Percentiles rank a stretch among this genome's conserved stretches.
Evolutionary conservation across 2,329 filamentous ascomycete genomes (phyloP).

Genomic region (Sordariomycetes sp.): DNA sequence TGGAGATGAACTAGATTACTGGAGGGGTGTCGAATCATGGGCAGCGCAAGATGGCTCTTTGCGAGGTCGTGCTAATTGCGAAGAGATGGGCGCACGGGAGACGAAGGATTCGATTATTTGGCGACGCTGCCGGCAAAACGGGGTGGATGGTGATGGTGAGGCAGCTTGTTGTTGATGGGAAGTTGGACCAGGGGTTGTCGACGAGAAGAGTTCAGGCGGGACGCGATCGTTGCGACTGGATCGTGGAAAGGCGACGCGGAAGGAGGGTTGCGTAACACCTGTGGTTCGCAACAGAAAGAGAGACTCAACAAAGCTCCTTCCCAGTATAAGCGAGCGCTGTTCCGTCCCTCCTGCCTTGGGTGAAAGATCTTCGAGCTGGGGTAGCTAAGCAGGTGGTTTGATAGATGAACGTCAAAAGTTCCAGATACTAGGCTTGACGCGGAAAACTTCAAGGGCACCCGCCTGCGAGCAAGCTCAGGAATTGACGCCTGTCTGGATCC

Average conservation of each 20-base stretch:
- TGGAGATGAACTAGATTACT: not conserved
- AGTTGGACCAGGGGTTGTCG: not conserved
- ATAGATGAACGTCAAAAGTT: not conserved
- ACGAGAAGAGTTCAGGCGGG: not conserved
- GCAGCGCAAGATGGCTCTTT: not conserved
- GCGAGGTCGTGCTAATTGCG: not conserved
- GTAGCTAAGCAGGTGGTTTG: not conserved
- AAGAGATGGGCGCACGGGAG: not conserved
- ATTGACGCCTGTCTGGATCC: slow-evolving; percentile 27
- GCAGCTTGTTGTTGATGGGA: not conserved
- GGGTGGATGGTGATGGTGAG: not conserved
- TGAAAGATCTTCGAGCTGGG: not conserved
- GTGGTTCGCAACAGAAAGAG: not conserved
- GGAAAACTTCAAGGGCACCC: not conserved
- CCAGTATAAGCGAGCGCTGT: not conserved
- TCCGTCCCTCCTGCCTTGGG: not conserved
- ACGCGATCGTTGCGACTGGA: not conserved
- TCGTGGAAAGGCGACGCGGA: not conserved
- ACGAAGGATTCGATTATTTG: not conserved
- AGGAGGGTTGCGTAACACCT: not conserved
- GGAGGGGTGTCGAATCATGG: not conserved
- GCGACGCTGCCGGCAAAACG: not conserved
- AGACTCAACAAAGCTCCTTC: not conserved
- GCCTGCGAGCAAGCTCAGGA: not conserved
- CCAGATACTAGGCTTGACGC: not conserved